Base-by-base conservation (phyloP, 192 early-diverging fungal genomes). In the Linnemannia zychae region DNA sequence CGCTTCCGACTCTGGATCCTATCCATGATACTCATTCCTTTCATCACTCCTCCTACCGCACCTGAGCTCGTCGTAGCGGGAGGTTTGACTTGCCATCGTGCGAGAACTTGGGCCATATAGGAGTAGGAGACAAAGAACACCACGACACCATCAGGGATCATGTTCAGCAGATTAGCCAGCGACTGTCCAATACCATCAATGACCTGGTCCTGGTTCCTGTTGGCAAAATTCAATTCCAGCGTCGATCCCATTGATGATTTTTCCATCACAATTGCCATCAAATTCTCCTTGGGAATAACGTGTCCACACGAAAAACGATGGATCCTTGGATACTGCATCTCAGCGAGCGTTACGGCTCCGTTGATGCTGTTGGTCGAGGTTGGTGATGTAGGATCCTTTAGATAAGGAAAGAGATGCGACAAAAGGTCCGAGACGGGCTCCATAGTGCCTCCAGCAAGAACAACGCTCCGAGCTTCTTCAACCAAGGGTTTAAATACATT, bases 361-460 rank as follows among this genome's bases (percentile, higher is more conserved):
- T 17, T 44, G 40, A 3, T 44, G 0, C 28, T 20, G 36, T 11
- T 38, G 3, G 34, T 71, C 7, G n/a, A 37, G 11, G 47, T 17
- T 12, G 15, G 36, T 0, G 15, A 66, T 40, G 57, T 2, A 57
- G 24, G 49, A 4, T 71, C 72, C 52, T 75, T 84, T 22, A 84
- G 60, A 71, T 84, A 84, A 9, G 82, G 82, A 44, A 84, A 84
- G 37, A 84, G 73, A 76, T 87, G 72, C 13, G 83, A 79, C 31
- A 84, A 40, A 18, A 84, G 28, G 47, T 84, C 22, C 85, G 90
- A 81, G 36, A 96, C 93, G 1, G 97, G 97, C 76, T 94, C 92
- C 95, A 99, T 97, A 0, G 98, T 99, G 28, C 98, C 98, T 74
- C 98, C 97, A 0, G 97, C 96, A 33, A 99, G 87, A 12, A 99